A percentile compares a stretch with the other conserved stretches of the same genome.
Evolutionary conservation across 192 early-diverging fungal species (phyloP).

Genomic region (Mortierella alpina): DNA sequence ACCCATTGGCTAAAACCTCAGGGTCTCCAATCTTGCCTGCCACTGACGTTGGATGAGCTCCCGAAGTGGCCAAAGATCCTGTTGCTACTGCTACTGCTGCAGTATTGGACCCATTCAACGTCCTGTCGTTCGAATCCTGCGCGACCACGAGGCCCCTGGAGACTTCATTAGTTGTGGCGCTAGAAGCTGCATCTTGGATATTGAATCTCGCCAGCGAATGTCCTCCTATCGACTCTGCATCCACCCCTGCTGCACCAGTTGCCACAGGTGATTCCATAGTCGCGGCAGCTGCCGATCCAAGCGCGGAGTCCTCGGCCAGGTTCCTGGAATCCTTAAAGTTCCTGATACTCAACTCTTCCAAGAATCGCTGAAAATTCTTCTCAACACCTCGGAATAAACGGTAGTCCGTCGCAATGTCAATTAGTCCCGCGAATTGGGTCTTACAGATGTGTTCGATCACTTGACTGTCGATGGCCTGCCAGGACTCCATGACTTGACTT

Average conservation of each 20-base stretch:
- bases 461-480: conserved; percentile 28
- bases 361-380: conserved; percentile 42
- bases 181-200: conserved; percentile 2
- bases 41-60: too few species aligned
- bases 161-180: not conserved
- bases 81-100: not conserved
- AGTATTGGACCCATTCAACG: not conserved
- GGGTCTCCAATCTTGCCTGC: too few species aligned
- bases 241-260: not conserved
- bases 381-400: conserved; percentile 45
- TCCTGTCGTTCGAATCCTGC: not conserved
- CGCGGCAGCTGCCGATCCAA: not conserved
- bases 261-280: not conserved
- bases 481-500: conserved; percentile 48
- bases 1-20: too few species aligned
- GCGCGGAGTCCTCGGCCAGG: not conserved
- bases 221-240: not conserved
- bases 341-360: conserved; percentile 45
- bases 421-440: conserved; percentile 40
- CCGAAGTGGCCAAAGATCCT: not conserved
- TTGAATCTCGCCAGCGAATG: conserved; percentile 24
- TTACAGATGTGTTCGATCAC: conserved; percentile 49
- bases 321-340: conserved; percentile 18
- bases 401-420: conserved; percentile 51
- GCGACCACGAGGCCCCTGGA: not conserved